Evolutionary conservation across 1,284 basidiomycete species (phyloP).

Genomic region (Grifola frondosa): DNA sequence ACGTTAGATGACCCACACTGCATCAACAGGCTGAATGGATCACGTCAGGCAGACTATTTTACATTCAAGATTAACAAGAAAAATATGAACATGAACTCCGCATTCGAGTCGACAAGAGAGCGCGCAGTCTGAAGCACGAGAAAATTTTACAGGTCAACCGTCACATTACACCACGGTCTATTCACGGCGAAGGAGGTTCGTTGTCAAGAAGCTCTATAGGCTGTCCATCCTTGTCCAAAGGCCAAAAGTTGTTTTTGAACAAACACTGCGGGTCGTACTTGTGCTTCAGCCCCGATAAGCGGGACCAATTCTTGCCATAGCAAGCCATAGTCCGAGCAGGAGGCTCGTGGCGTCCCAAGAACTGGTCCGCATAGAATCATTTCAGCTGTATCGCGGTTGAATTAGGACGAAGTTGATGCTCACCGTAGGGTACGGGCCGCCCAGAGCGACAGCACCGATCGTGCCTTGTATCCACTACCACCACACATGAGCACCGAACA

Average conservation of each 20-base stretch:
- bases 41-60: too few species aligned
- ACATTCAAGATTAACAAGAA: too few species aligned
- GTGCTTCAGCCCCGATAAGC: slow-evolving; percentile 67
- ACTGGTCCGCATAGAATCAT: slow-evolving; percentile 44
- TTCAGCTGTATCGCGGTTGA: not conserved
- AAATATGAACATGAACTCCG: too few species aligned
- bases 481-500: too few species aligned
- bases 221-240: slow-evolving; percentile 53
- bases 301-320: slow-evolving; percentile 72
- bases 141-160: too few species aligned
- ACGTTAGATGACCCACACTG: too few species aligned
- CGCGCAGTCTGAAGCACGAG: too few species aligned
- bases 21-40: too few species aligned
- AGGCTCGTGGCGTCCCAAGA: slow-evolving; percentile 71
- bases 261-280: slow-evolving; percentile 73
- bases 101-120: too few species aligned
- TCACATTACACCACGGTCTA: not conserved
- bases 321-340: slow-evolving; percentile 62
- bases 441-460: slow-evolving; percentile 64
- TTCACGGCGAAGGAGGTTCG: slow-evolving; percentile 44
- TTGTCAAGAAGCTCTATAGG: slow-evolving; percentile 48
- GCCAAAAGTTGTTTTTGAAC: slow-evolving; percentile 79
- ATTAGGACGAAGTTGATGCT: slow-evolving; percentile 30
- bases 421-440: slow-evolving; percentile 82
- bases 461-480: slow-evolving; percentile 76